Conservation (phyloP, 2,329 filamentous ascomycete genomes). For the Raffaelea arxii region DNA sequence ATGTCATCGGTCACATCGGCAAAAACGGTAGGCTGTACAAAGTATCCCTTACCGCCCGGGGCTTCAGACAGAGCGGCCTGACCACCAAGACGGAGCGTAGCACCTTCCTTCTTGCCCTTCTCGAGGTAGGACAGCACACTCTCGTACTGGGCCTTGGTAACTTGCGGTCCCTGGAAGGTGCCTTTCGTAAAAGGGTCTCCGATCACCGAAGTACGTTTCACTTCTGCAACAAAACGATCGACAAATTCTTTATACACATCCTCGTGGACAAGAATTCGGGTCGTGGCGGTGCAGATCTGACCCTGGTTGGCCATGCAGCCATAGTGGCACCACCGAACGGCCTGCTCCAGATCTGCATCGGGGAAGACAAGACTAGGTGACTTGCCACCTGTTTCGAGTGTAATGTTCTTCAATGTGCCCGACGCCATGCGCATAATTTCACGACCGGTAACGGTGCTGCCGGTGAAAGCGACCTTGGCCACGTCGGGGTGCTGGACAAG, state of each 20-base stretch:
- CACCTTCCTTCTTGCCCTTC: background rate
- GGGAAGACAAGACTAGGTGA: conserved; percentile 53
- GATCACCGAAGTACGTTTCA: conserved; percentile 37
- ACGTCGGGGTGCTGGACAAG: conserved; percentile 19
- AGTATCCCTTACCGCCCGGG: background rate
- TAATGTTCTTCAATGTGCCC: too few species aligned
- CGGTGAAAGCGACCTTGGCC: conserved; percentile 59
- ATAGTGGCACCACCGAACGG: conserved; percentile 25
- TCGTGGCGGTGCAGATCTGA: conserved; percentile 53
- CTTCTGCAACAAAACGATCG: conserved; percentile 37
- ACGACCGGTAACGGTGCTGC: conserved; percentile 52
- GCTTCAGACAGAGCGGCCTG: too few species aligned
- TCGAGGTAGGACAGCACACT: background rate
- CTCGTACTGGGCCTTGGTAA: background rate
- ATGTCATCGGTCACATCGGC: conserved; percentile 12
- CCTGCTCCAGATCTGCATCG: conserved; percentile 56
- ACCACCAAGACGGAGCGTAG: background rate
- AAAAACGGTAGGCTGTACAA: background rate
- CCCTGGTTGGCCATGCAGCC: conserved; percentile 46
- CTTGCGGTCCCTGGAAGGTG: conserved; percentile 1
- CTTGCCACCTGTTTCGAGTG: too few species aligned
- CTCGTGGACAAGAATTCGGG: conserved; percentile 64
- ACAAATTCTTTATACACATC: conserved; percentile 51
- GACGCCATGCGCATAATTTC: conserved; percentile 29
- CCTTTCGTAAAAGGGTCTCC: background rate